These are phyloP conservation scores for Ceratocystis alfenasii DNA, from an alignment of 2,329 filamentous ascomycete species.

Conservation along the genomic window DNA sequence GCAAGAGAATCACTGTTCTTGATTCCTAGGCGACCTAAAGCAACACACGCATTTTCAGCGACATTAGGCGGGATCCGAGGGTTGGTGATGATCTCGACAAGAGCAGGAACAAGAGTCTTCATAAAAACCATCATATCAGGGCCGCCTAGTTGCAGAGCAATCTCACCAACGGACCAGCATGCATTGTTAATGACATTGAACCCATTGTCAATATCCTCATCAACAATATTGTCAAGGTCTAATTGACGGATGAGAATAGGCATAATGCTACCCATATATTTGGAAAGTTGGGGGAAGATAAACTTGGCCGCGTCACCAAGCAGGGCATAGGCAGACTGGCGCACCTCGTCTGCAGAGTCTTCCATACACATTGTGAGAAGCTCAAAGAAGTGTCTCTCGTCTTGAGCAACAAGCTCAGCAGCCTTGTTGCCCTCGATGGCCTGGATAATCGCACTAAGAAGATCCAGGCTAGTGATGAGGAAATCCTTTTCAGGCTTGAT, in stretches of 20 bases:
- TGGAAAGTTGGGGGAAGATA: conserved; percentile 69
- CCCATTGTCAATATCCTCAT: conserved; percentile 70
- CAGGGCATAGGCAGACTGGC: conserved; percentile 89
- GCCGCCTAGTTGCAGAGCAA: conserved; percentile 60
- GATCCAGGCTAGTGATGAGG: conserved; percentile 83
- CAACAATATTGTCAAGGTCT: conserved; percentile 62
- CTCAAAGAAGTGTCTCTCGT: conserved; percentile 79
- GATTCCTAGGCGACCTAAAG: conserved; percentile 75
- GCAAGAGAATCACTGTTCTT: conserved; percentile 65
- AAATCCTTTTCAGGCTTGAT: conserved; percentile 94
- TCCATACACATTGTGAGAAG: conserved; percentile 86
- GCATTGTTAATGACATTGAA: conserved; percentile 97
- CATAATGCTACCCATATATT: conserved; percentile 60
- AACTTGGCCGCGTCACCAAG: conserved; percentile 92
- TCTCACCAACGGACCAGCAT: conserved; percentile 92
- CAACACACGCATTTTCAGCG: conserved; percentile 87
- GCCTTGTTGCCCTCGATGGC: conserved; percentile 65
- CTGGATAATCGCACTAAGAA: conserved; percentile 87
- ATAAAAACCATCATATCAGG: conserved; percentile 66
- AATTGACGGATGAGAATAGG: conserved; percentile 78
- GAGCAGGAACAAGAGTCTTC: conserved; percentile 61
- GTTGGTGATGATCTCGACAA: conserved; percentile 74
- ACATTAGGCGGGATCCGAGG: conserved; percentile 75
- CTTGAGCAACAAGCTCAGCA: conserved; percentile 59
- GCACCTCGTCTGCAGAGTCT: conserved; percentile 79